These are phyloP conservation scores for Cladorrhinum sp. DNA, from an alignment of 2,329 filamentous ascomycete genomes.

Conservation along the genomic window DNA sequence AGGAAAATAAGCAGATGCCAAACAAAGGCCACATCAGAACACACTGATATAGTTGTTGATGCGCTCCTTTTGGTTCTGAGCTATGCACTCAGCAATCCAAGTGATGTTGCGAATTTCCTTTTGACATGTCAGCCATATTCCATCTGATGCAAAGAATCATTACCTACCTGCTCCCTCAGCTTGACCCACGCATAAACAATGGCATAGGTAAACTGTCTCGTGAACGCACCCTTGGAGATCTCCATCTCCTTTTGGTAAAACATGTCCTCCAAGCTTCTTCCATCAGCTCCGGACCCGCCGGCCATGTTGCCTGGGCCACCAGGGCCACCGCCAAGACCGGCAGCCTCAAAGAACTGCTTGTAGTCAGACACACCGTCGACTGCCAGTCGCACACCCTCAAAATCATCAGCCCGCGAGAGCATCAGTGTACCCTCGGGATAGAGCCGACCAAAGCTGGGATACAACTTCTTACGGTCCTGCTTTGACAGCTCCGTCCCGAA, in stretches of 20 bases:
- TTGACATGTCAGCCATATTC: constrained; percentile 31
- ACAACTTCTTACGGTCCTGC: constrained; percentile 90
- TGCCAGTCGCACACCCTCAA: constrained; percentile 88
- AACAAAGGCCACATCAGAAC: constrained; percentile 56
- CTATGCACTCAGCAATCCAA: constrained; percentile 99
- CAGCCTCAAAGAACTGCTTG: constrained; percentile 92
- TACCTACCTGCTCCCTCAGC: constrained; percentile 87
- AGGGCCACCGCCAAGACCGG: constrained; percentile 69
- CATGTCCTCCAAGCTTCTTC: constrained; percentile 90
- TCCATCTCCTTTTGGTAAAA: constrained; percentile 99
- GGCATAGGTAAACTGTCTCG: constrained; percentile 89
- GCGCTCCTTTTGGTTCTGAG: constrained; percentile 98
- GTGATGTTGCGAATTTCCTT: constrained; percentile 99
- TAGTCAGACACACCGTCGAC: constrained; percentile 93
- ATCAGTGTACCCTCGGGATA: constrained; percentile 94
- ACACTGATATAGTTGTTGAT: constrained; percentile 99
- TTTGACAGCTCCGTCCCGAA: constrained; percentile 96
- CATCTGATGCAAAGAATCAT: neutral
- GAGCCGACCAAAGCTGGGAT: constrained; percentile 84
- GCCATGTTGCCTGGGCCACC: constrained; percentile 80
- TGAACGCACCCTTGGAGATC: constrained; percentile 91
- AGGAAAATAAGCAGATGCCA: neutral
- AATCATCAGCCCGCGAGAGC: constrained; percentile 90
- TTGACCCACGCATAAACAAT: constrained; percentile 99
- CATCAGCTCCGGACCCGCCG: constrained; percentile 73